These are phyloP conservation scores for Oryza punctata DNA, from an alignment of 176 grass and related monocot species.

Conservation along the genomic window DNA sequence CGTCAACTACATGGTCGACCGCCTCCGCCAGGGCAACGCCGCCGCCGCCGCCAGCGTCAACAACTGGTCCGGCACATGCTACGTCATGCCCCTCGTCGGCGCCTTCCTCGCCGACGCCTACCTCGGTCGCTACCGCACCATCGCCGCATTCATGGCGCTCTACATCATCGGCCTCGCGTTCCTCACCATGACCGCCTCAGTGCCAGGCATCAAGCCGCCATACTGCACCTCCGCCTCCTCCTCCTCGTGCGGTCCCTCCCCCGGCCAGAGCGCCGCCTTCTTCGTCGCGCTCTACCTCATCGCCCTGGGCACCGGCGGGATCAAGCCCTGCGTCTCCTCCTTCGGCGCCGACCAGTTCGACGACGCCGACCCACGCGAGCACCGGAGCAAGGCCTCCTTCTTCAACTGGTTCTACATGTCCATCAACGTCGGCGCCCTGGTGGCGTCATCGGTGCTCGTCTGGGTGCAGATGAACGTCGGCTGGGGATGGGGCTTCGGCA, in stretches of 20 bases:
- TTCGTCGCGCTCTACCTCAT: constrained; percentile 40
- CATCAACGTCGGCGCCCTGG: constrained; percentile 36
- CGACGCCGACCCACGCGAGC: constrained; percentile 32
- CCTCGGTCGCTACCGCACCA: constrained; percentile 78
- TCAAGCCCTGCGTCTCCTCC: constrained; percentile 35
- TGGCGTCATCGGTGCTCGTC: constrained; percentile 45
- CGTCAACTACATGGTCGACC: constrained; percentile 43
- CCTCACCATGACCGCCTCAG: background rate
- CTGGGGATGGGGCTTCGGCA: constrained; percentile 56
- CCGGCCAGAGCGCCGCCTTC: background rate
- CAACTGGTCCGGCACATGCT: constrained; percentile 54
- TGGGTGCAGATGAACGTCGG: constrained; percentile 53
- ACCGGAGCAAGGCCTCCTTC: constrained; percentile 38
- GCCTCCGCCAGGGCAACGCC: constrained; percentile 34
- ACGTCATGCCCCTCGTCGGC: constrained; percentile 62
- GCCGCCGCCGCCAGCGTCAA: constrained; percentile 45
- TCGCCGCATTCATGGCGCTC: constrained; percentile 45
- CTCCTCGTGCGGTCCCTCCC: no score
- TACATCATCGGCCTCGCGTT: background rate
- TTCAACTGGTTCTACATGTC: constrained; percentile 51
- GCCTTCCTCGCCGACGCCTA: constrained; percentile 87
- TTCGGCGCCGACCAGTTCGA: constrained; percentile 52
- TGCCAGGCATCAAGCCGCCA: background rate
- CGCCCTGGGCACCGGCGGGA: constrained; percentile 17
- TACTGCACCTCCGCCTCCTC: no score